Percentiles rank a stretch among this genome's conserved stretches.
Conservation (phyloP, 805 yeast species). For the Candida golubevii region DNA sequence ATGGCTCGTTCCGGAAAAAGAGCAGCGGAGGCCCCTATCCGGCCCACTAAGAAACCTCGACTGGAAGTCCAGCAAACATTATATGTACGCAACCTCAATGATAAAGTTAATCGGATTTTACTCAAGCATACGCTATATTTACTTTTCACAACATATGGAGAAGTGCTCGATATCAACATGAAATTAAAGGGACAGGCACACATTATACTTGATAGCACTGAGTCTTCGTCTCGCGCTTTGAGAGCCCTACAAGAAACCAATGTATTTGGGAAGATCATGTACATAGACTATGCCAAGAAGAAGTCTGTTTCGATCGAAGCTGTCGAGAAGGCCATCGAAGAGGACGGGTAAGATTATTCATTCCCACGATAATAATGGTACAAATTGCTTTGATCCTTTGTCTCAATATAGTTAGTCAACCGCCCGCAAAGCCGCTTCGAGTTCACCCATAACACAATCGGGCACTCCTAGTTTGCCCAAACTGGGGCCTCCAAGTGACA, state of each 20-base stretch:
- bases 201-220: constrained; percentile 45
- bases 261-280: constrained; percentile 48
- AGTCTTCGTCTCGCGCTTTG: constrained; percentile 50
- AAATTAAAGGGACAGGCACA: constrained; percentile 66
- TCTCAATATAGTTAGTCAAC: too few species aligned
- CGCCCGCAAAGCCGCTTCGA: constrained; percentile 46
- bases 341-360: constrained; percentile 1
- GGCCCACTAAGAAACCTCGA: constrained; percentile 7
- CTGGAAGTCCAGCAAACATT: constrained; percentile 41
- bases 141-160: constrained; percentile 61
- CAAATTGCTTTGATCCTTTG: too few species aligned
- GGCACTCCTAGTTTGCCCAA: constrained; percentile 79
- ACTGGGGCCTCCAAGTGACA: constrained; percentile 76
- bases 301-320: constrained; percentile 24
- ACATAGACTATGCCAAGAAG: constrained; percentile 35
- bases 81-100: constrained; percentile 57
- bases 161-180: constrained; percentile 51
- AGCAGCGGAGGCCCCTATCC: background rate
- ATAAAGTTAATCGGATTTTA: constrained; percentile 42
- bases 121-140: constrained; percentile 54
- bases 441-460: constrained; percentile 68
- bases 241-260: constrained; percentile 41
- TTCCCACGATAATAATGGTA: too few species aligned
- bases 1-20: constrained; percentile 6
- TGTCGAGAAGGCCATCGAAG: constrained; percentile 11